Evolutionary conservation across 1,284 basidiomycete species (phyloP).

Genomic region (Rhodofomes roseus): DNA sequence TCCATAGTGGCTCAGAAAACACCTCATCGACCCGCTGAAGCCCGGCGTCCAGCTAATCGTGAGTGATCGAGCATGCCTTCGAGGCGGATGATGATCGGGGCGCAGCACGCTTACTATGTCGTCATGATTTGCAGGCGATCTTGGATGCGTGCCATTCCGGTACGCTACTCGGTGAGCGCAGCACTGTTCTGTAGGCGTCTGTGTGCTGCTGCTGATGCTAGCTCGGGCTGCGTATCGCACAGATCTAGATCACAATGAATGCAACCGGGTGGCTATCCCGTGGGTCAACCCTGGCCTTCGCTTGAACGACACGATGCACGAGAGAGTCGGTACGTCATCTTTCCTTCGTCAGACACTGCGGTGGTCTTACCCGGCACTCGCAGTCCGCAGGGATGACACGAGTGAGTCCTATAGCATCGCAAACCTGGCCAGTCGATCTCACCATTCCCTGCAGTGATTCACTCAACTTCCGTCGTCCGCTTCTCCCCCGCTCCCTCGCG

Average conservation of each 20-base stretch:
- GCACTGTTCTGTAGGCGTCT: background rate
- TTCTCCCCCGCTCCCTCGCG: background rate
- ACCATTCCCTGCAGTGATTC: background rate
- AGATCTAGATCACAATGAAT: conserved; percentile 41
- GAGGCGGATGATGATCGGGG: background rate
- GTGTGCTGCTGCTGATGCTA: background rate
- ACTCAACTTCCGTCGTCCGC: background rate
- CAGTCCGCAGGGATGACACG: background rate
- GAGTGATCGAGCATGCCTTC: background rate
- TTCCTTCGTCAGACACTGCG: background rate
- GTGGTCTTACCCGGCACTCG: background rate
- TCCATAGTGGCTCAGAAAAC: conserved; percentile 35
- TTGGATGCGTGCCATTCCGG: conserved; percentile 49
- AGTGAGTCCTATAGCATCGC: background rate
- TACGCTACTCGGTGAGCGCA: conserved; percentile 34
- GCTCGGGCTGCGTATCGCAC: background rate
- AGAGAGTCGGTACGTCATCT: background rate
- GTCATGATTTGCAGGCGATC: conserved; percentile 26
- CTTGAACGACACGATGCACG: background rate
- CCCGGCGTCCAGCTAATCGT: conserved; percentile 34
- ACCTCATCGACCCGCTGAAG: conserved; percentile 39
- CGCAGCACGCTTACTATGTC: background rate
- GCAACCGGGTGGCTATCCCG: conserved; percentile 24
- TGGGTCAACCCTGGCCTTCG: background rate
- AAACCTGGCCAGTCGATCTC: background rate